Base-by-base conservation (phyloP, 1,139 yeast species). In the Kluyveromyces sp. region DNA sequence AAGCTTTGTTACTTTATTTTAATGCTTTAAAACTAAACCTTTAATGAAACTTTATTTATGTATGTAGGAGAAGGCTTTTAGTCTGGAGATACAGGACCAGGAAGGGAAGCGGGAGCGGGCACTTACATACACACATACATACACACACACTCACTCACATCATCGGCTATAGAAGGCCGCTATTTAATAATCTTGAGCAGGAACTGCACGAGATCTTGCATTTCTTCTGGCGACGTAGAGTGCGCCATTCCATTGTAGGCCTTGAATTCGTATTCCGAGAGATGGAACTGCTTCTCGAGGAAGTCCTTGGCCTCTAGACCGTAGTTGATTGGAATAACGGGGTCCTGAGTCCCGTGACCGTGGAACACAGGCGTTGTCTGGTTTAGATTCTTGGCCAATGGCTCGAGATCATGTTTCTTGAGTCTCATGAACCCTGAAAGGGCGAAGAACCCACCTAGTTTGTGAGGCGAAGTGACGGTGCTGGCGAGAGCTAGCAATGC, bases 281-380 rank as follows among this genome's bases (percentile, higher is more conserved):
- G 54, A 1, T 51, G 54, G 28, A 53, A 53, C 0, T 61, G 56
- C 1, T 55, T 46, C 48, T 68, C 63, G 61, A 71, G 76, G 47
- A 78, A 73, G 7, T 75, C 73, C 10, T 66, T 58, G 1, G 89
- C 72, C 30, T 59, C 50, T 42, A 68, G 62, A 3, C 85, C 96
- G 50, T 63, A 70, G 3, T 65, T 55, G 44, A 70, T 67, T 4
- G 72, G 61, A 27, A 92, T 76, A 4, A 90, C 70, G 1, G 84
- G 84, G 60, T 92, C 98, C 2, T 61, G 66, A 2, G 78, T 77
- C 29, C 98, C 98, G 63, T 92, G 97, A 6, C 94, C 96, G 56
- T 87, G 86, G 68, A 88, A 88, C 10, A 87, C 69, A 1, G 96
- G 96, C 0, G 96, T 85, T 3, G 71, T 67, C 28, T 67, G 64